phyloP scores from a whole-genome alignment of 192 early-diverging fungal species.

The Pecoramyces ruminantium region DNA sequence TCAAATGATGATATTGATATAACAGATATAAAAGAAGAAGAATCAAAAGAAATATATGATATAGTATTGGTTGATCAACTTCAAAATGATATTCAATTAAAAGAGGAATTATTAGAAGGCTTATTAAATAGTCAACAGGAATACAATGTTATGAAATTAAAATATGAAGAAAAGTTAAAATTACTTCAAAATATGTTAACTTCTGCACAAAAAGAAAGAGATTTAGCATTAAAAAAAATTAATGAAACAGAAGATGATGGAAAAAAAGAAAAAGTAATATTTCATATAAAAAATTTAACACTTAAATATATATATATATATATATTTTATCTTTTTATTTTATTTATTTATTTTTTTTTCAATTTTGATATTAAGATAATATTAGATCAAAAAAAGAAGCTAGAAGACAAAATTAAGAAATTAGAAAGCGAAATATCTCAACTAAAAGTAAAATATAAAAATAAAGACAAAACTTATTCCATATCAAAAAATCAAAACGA shows the following conservation, averaged over 20 bases:
- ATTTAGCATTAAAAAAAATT: slow-evolving; percentile 40
- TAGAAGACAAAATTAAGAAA: neutral
- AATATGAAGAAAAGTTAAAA: slow-evolving; percentile 52
- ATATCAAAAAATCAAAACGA: neutral
- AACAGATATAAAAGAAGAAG: neutral
- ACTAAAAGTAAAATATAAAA: neutral
- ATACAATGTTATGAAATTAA: slow-evolving; percentile 29
- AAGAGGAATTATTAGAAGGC: slow-evolving; percentile 38
- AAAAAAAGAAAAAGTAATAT: neutral
- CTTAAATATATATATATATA: too few relatives aligned
- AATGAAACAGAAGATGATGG: slow-evolving; percentile 6
- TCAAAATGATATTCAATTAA: slow-evolving; percentile 7
- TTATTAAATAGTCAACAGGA: slow-evolving; percentile 33
- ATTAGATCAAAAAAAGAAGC: neutral
- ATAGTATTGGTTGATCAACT: neutral
- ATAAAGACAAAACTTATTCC: neutral
- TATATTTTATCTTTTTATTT: too few relatives aligned
- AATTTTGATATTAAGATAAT: too few relatives aligned
- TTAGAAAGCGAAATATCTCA: neutral
- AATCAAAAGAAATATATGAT: neutral
- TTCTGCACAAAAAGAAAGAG: slow-evolving; percentile 34
- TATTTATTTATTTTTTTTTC: neutral
- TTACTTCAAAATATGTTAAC: slow-evolving; percentile 35
- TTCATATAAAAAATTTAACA: too few relatives aligned
- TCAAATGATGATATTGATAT: neutral